A percentile compares a stretch with the other conserved stretches of the same genome.
Conservation (phyloP, 352 stramenopile species). For the Saprolegnia diclina region DNA sequence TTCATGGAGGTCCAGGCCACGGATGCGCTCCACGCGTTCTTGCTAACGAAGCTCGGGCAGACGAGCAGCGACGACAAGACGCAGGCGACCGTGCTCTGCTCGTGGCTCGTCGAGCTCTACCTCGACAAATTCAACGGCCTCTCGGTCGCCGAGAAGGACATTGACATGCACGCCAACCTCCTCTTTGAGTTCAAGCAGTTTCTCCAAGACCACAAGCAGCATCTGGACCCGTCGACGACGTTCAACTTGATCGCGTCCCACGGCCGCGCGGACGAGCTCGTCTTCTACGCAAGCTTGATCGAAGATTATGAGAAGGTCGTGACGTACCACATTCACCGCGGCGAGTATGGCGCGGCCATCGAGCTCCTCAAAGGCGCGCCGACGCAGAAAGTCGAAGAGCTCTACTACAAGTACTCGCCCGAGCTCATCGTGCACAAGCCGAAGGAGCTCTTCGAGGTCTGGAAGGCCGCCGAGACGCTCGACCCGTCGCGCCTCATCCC, state of each 20-base stretch:
- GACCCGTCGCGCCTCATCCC: constrained; percentile 90
- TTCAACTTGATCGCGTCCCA: constrained; percentile 90
- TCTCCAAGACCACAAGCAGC: constrained; percentile 80
- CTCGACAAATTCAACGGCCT: constrained; percentile 88
- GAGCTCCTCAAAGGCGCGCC: constrained; percentile 82
- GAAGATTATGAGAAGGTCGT: constrained; percentile 93
- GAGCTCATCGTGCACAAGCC: constrained; percentile 89
- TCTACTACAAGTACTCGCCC: constrained; percentile 94
- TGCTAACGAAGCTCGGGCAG: constrained; percentile 85
- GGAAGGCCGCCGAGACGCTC: constrained; percentile 84
- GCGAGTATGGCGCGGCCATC: constrained; percentile 86
- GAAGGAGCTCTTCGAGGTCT: constrained; percentile 87
- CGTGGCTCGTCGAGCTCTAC: constrained; percentile 92
- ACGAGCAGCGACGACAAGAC: constrained; percentile 82
- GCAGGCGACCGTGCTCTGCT: constrained; percentile 88
- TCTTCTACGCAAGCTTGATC: constrained; percentile 90
- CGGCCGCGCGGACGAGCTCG: constrained; percentile 86
- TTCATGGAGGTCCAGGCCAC: constrained; percentile 85
- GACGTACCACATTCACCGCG: constrained; percentile 87
- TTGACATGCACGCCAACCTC: constrained; percentile 78
- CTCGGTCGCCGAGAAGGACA: constrained; percentile 68
- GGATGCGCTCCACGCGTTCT: constrained; percentile 79
- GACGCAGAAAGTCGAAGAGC: constrained; percentile 87
- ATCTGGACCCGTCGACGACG: constrained; percentile 85
- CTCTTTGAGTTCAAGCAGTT: constrained; percentile 91